These are phyloP conservation scores for Ganoderma meredithae DNA, from an alignment of 1,284 basidiomycete genomes.

Conservation along the genomic window DNA sequence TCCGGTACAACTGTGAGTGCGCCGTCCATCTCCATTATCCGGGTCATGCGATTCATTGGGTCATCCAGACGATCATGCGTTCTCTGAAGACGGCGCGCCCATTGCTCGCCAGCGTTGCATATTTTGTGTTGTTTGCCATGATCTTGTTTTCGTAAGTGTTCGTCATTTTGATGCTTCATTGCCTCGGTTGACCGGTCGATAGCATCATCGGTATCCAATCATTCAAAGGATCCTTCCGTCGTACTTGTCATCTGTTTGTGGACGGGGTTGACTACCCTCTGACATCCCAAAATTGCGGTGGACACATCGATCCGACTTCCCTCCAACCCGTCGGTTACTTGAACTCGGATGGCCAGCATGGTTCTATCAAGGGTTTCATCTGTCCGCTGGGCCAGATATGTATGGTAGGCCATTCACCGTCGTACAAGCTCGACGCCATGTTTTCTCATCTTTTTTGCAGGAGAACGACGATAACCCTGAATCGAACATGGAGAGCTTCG, in stretches of 20 bases:
- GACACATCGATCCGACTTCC: constrained; percentile 69
- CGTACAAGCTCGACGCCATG: not conserved
- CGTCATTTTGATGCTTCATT: not conserved
- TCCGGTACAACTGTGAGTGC: constrained; percentile 85
- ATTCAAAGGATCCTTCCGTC: constrained; percentile 84
- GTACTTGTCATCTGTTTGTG: constrained; percentile 61
- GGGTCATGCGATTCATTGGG: not conserved
- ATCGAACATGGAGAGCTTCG: constrained; percentile 81
- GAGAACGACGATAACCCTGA: constrained; percentile 74
- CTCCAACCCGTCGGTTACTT: constrained; percentile 58
- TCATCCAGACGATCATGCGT: constrained; percentile 86
- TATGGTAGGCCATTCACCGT: constrained; percentile 51
- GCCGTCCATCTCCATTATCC: not conserved
- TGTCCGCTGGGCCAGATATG: constrained; percentile 87
- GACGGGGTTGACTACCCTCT: constrained; percentile 48
- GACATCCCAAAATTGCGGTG: constrained; percentile 75
- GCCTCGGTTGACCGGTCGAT: constrained; percentile 11
- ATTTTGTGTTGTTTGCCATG: constrained; percentile 93
- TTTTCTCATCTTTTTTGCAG: constrained; percentile 39
- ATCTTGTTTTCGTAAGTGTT: constrained; percentile 83
- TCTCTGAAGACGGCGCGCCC: constrained; percentile 93
- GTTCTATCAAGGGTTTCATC: constrained; percentile 73
- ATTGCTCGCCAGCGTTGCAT: constrained; percentile 87
- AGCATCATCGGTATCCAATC: constrained; percentile 92
- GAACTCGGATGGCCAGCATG: constrained; percentile 45